Conservation (phyloP, 2,329 filamentous ascomycete species). For the Coniella vitis region DNA sequence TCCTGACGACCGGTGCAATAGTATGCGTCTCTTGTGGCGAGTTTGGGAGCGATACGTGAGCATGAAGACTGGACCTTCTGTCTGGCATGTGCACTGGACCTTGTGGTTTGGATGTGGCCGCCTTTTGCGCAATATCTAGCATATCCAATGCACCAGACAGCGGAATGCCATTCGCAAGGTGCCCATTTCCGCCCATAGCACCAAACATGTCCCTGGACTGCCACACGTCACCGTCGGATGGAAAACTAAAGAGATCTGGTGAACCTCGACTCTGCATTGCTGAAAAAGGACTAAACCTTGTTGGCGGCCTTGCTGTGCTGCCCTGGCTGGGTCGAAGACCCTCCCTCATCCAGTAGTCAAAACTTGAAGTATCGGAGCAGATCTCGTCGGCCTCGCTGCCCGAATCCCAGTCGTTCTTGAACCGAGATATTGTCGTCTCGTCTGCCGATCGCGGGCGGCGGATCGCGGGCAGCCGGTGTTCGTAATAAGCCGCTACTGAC, state of each 20-base stretch:
- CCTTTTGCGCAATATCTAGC: slow-evolving; percentile 21
- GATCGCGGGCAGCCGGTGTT: slow-evolving; percentile 26
- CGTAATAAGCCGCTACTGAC: slow-evolving; percentile 22
- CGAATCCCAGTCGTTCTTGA: slow-evolving; percentile 37
- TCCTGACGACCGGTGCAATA: no score
- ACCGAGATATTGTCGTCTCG: slow-evolving; percentile 36
- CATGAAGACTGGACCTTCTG: slow-evolving; percentile 23
- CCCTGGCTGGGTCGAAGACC: slow-evolving; percentile 35
- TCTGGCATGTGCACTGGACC: slow-evolving; percentile 36
- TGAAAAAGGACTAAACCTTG: background rate
- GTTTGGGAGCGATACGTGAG: no score
- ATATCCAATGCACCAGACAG: slow-evolving; percentile 33
- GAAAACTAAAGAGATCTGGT: slow-evolving; percentile 50
- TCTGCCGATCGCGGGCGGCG: slow-evolving; percentile 40
- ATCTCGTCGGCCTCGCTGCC: slow-evolving; percentile 36
- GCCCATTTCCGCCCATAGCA: slow-evolving; percentile 27
- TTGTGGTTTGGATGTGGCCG: slow-evolving; percentile 22
- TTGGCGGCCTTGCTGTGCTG: background rate
- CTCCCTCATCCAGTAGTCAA: slow-evolving; percentile 54
- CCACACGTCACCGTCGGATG: slow-evolving; percentile 37
- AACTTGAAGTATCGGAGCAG: slow-evolving; percentile 42
- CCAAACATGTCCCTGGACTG: slow-evolving; percentile 42
- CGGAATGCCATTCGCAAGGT: slow-evolving; percentile 24
- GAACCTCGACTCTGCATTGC: slow-evolving; percentile 18
- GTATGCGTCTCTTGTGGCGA: no score